Evolutionary conservation across 805 yeast species (phyloP), one percentile per base, ranked within the genome.

Genomic region (Zygoascus tannicola): DNA sequence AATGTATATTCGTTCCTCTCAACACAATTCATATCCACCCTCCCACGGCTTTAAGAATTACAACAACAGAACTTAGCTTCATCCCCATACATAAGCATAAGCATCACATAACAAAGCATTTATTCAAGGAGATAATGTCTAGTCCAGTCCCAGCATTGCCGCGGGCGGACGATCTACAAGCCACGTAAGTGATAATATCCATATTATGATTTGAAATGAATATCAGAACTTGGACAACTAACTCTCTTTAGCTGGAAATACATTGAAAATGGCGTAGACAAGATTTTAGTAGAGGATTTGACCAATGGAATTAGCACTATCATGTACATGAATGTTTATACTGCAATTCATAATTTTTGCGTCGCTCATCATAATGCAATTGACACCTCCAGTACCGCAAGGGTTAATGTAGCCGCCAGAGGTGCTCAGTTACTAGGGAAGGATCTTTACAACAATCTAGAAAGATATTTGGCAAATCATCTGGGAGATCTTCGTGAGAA

Each of bases 261-360:
- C 50, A 67, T 68, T 36, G 58, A 61, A 34, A 50, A 56, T 21
- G 73, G 73, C 22, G 59, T 69, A 35, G 60, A 63, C 49, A 53
- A 56, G 45, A 58, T 67, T 40, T 58, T 67, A 46, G 65, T 60
- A 32, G 55, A 58, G 37, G 66, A 65, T 43, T 53, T 62, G 22
- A 53, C 56, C 36, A 59, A 55, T 10, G 67, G 68, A 3, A 54
- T 67, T 30, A 62, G 65, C 10, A 49, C 65, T 8, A 55, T 56
- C n/a, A 51, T 55, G 57, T 58, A 59, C 43, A 58, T 59, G 63
- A 54, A 52, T 36, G 49, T 56, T 14, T 55, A 56, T 43, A 54
- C 58, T 1, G 90, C 94, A 3, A 81, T 90, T 50, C 90, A 87
- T 68, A 87, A 88, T 65, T 88, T 85, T 60, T 88, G 97, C 68